These are phyloP conservation scores for Chaetomiaceae sp. DNA, from an alignment of 2,329 filamentous ascomycete genomes.

Conservation along the genomic window DNA sequence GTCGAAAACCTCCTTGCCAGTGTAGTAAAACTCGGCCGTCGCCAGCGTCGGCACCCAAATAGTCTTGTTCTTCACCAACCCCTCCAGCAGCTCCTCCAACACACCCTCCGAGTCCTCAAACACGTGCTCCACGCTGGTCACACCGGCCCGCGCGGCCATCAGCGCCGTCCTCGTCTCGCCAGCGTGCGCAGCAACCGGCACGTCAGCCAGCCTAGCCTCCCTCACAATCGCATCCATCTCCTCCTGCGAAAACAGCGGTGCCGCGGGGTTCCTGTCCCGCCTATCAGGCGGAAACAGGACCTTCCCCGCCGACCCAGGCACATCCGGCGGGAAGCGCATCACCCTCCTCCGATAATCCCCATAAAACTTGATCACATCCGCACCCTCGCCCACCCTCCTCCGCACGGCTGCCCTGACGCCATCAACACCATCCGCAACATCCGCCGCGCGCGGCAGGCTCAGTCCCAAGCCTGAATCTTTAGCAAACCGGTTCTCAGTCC, in stretches of 20 bases:
- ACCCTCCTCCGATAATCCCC: slow-evolving; percentile 44
- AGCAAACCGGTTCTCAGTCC: slow-evolving; percentile 41
- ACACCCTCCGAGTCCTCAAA: slow-evolving; percentile 30
- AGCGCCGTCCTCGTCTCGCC: slow-evolving; percentile 39
- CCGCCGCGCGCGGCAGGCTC: slow-evolving; percentile 35
- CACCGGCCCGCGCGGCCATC: slow-evolving; percentile 44
- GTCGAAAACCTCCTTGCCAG: slow-evolving; percentile 27
- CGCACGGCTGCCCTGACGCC: slow-evolving; percentile 44
- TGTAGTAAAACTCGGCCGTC: slow-evolving; percentile 35
- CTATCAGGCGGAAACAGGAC: slow-evolving; percentile 34
- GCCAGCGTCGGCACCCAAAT: slow-evolving; percentile 53
- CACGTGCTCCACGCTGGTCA: slow-evolving; percentile 44
- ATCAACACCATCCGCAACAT: slow-evolving; percentile 45
- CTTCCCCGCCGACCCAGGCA: slow-evolving; percentile 14
- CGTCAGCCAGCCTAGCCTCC: slow-evolving; percentile 39
- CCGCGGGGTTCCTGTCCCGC: slow-evolving; percentile 37
- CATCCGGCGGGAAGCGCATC: slow-evolving; percentile 39
- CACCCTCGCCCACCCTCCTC: slow-evolving; percentile 43
- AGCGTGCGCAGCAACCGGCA: slow-evolving; percentile 43
- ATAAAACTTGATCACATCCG: slow-evolving; percentile 50
- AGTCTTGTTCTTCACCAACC: slow-evolving; percentile 40
- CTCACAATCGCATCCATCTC: slow-evolving; percentile 48
- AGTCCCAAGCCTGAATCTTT: slow-evolving; percentile 25
- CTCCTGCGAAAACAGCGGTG: slow-evolving; percentile 43
- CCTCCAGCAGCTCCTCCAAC: slow-evolving; percentile 38